Conservation (phyloP, 495 filamentous ascomycete species). For the Tetracladium marchalianum region DNA sequence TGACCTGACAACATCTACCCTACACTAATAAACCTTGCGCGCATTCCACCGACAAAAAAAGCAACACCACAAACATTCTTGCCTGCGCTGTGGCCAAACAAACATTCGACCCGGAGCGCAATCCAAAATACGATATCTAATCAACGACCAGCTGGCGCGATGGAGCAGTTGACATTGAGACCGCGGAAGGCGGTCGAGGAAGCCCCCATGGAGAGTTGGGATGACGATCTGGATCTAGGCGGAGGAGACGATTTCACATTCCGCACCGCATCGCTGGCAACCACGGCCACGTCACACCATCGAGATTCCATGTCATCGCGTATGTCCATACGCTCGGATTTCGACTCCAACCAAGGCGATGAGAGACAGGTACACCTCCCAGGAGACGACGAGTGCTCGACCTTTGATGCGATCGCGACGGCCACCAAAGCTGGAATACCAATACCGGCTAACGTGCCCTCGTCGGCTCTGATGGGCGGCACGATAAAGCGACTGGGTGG, state of each 20-base stretch:
- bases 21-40: background rate
- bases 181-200: conserved; percentile 44
- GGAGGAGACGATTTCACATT: conserved; percentile 62
- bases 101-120: no score
- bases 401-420: conserved; percentile 72
- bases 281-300: conserved; percentile 45
- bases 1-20: background rate
- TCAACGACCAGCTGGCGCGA: conserved; percentile 19
- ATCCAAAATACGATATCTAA: no score
- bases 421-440: conserved; percentile 86
- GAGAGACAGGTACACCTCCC: conserved; percentile 75
- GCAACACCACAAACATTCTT: background rate
- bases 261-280: conserved; percentile 51
- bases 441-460: conserved; percentile 79
- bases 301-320: conserved; percentile 71
- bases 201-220: conserved; percentile 73
- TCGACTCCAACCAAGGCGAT: conserved; percentile 63
- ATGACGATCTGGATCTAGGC: conserved; percentile 74
- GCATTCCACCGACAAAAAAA: background rate
- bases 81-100: no score
- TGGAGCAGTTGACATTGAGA: conserved; percentile 51
- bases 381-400: conserved; percentile 69
- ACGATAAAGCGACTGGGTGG: conserved; percentile 88
- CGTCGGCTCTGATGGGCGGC: conserved; percentile 86
- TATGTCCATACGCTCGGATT: conserved; percentile 68